Evolutionary conservation across 352 stramenopile genomes (phyloP), one percentile per base, ranked within the genome.

Genomic region (Phytophthora crassamura): DNA sequence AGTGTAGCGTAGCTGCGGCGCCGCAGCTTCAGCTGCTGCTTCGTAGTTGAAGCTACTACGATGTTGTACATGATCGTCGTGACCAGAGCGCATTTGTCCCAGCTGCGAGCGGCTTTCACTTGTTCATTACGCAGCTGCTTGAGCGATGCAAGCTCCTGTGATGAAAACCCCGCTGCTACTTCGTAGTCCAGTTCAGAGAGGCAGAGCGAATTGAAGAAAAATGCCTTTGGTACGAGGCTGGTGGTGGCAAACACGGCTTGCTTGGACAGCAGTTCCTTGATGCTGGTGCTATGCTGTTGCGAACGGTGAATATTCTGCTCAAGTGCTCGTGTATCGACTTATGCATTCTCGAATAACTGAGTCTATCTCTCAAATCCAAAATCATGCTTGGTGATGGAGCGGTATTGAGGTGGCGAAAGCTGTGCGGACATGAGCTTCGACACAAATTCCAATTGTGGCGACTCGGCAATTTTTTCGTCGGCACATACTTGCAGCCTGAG

Each of bases 11-110:
- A 51, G 5, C 45, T 51, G 11, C 45, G 45, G 2, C 45, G 28
- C 20, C 25, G 22, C 12, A 51, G 28, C 22, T 51, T 51, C 25
- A 36, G 22, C 22, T 34, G 22, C 12, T 51, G 22, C 7, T 51
- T 39, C 20, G 11, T 12, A 16, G 36, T 39, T 5, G 45, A 51
- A 14, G 45, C 14, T 5, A 51, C 20, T 7, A 51, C 45, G 22
- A 39, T 51, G 14, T 39, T 51, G 45, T 51, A 51, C 45, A 38
- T 51, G 28, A 51, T 51, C 2, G 45, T 51, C 11, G 45, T 39
- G 4, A 39, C 45, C 22, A 51, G 22, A 36, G 45, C 22, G 20
- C 48, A 39, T 25, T 39, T 39, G 15, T 15, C 28, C 45, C 25
- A 51, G 12, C 8, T 20, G 7, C 14, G 45, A 9, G 25, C 45